phyloP scores from a whole-genome alignment of 2,329 filamentous ascomycete genomes.

The Xylariales sp. region DNA sequence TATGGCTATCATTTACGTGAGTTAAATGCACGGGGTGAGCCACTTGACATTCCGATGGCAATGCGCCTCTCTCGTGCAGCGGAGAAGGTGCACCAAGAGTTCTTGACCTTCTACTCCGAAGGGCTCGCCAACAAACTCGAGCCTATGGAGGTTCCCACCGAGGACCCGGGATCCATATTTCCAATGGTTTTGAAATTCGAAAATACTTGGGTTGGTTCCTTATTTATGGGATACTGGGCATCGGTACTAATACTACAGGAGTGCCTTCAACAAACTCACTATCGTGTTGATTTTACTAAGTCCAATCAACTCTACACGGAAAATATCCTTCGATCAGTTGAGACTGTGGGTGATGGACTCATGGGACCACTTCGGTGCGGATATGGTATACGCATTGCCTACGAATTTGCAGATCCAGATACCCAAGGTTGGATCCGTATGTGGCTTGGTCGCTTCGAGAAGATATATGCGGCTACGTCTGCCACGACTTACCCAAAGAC shows the following conservation, averaged over 20 bases:
- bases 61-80: constrained; percentile 23
- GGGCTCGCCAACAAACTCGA: constrained; percentile 18
- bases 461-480: constrained; percentile 23
- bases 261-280: constrained; percentile 26
- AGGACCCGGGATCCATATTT: constrained; percentile 27
- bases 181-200: constrained; percentile 25
- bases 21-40: constrained; percentile 20
- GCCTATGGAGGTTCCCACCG: constrained; percentile 21
- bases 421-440: constrained; percentile 29
- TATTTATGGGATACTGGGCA: constrained; percentile 33
- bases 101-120: constrained; percentile 26
- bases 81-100: constrained; percentile 21
- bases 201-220: constrained; percentile 27
- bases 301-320: constrained; percentile 21
- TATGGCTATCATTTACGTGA: constrained; percentile 27
- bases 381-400: constrained; percentile 31
- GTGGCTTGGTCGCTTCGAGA: constrained; percentile 24
- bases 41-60: constrained; percentile 23
- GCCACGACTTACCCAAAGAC: neutral
- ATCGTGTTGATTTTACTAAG: constrained; percentile 19
- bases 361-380: constrained; percentile 35
- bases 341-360: constrained; percentile 29
- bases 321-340: constrained; percentile 32
- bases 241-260: constrained; percentile 35
- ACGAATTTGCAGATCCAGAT: constrained; percentile 30